Evolutionary conservation across 371 early-diverging fungal species (phyloP), one percentile per base, ranked within the genome.

Genomic region (Fennellomyces sp.): DNA sequence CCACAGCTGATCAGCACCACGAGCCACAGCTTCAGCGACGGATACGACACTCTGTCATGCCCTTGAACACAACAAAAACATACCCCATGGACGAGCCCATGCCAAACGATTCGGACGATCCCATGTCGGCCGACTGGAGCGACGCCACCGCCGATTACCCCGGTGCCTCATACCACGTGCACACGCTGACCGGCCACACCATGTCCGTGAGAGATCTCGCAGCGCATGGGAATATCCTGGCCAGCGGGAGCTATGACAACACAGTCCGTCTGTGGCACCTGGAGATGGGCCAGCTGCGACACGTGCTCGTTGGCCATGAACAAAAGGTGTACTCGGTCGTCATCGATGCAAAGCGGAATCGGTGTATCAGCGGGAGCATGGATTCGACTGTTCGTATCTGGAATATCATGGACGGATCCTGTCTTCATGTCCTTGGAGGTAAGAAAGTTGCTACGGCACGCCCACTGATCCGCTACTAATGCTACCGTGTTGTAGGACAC

Each of bases 241-340:
- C 96, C 3, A 89, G 90, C 56, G 99, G 99, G 3, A 93, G 93
- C 33, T 99, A 99, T 68, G 99, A 99, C 73, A 81, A 80, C 50
- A 85, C 91, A 0, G 93, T 96, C 0, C 86, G 94, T n/a, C 84
- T 98, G 2, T 99, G 99, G 99, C 83, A 96, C 66, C 68, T 91
- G 4, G 63, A 68, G 19, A 84, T 82, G 0, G 94, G 96, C 12
- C 66, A 80, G n/a, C 61, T 80, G 21, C 60, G 83, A 10, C 86
- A 87, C 61, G 72, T 70, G 21, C 83, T 92, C 41, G 66, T 76
- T 17, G 96, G 96, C 7, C 97, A 97, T 65, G 81, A 84, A 21
- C 86, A 94, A 58, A 93, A 94, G 64, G 96, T 97, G 15, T 97
- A 97, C 70, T 86, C 90, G 10, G 90, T 97, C 23, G 94, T 91